Evolutionary conservation across 139 green algal genomes (phyloP), one percentile per base, ranked within the genome.

Genomic region (Axilococcus clingmanii): DNA sequence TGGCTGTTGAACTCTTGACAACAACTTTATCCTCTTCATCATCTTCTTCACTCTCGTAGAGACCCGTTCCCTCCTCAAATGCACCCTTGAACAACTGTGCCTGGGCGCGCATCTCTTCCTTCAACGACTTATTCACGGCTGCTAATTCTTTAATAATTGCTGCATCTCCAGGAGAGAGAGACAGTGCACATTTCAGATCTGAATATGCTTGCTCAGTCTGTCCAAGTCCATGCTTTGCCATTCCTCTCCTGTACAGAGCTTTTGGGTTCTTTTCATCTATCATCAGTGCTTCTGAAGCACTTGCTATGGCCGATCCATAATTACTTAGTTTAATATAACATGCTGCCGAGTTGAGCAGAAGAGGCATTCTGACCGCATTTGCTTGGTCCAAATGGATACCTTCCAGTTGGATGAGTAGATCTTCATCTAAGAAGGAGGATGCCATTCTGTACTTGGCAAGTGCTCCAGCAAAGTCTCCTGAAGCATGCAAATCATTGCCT

Each of bases 391-490:
- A 48, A 60, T 87, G 71, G 23, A 40, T 49, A 6, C 74, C 84
- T 17, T 86, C 61, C 41, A 91, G 65, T 69, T 93, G 84, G 29
- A 88, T 76, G 52, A 93, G 48, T 24, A 91, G 74, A 65, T 93
- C 84, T 40, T 86, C 77, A 38, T 89, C 72, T 29, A 88, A 36
- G 47, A 79, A 93, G 0, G 74, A 83, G 40, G 91, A 57, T 1
- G 75, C 77, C 66, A 85, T 65, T 11, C 28, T 62, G 48, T 89
- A 87, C 63, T 69, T 75, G 8, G 28, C 49, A 15, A 88, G 58
- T 0, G 80, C 77, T 34, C 71, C 65, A n/a, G 52, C 53, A 24
- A 48, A 36, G 33, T 62, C 45, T 2, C 60, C 72, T n/a, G 61
- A 40, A 22, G 55, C 32, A 68, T 85, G 88, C 2, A 83, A 66